Evolutionary conservation across 306 rosid species (phyloP).

Genomic region (Lagenaria siceraria): DNA sequence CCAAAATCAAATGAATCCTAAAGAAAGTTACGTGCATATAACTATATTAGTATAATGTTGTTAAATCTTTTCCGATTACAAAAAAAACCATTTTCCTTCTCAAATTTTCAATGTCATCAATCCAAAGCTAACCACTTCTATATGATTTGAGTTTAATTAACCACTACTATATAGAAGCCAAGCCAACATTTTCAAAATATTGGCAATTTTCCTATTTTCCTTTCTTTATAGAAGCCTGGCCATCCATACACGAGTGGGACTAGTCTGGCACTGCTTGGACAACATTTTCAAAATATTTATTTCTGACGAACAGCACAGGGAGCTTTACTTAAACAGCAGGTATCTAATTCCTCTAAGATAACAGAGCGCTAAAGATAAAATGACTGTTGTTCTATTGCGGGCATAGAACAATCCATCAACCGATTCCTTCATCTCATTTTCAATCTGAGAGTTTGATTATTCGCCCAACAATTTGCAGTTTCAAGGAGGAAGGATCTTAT

Average conservation of each 20-base stretch:
- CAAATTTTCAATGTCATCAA: not conserved
- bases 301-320: not conserved
- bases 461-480: not conserved
- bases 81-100: not conserved
- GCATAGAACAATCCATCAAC: not conserved
- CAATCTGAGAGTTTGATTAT: not conserved
- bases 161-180: too few relatives aligned
- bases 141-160: too few relatives aligned
- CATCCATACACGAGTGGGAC: not conserved
- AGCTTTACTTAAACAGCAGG: not conserved
- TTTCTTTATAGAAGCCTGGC: too few relatives aligned
- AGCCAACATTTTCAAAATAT: too few relatives aligned
- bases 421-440: not conserved
- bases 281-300: not conserved
- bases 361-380: not conserved
- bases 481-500: not conserved
- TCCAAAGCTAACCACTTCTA: conserved; percentile 1
- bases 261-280: not conserved
- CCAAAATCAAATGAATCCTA: conserved; percentile 62
- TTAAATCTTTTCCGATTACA: not conserved
- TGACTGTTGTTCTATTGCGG: not conserved
- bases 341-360: not conserved
- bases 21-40: not conserved
- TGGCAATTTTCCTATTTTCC: too few relatives aligned
- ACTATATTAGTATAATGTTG: not conserved